Evolutionary conservation across 2,329 filamentous ascomycete genomes (phyloP), one percentile per base, ranked within the genome.

Genomic region (Sporothrix schenckii): DNA sequence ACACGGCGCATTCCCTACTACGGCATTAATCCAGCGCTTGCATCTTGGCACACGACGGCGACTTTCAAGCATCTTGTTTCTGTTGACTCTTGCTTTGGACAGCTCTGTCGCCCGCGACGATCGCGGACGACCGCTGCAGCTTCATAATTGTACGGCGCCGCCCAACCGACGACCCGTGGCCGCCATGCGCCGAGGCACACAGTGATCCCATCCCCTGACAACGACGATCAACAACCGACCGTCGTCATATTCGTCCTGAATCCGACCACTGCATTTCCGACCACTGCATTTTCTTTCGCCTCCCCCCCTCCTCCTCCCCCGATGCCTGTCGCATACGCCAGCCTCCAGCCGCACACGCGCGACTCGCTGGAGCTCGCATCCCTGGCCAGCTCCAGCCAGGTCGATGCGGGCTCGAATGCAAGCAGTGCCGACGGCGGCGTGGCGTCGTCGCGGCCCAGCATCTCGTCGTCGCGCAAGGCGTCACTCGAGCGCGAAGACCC

Each of bases 291-390:
- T n/a, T 6, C 34, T 21, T 2, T 19, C 21, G n/a, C 30, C 34
- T n/a, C 41, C 30, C 39, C 41, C 61, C 30, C 41, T 30, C 30
- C 5, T 4, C 19, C 47, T 47, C 41, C 65, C 14, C 34, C 52
- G 70, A 83, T 81, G 80, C 78, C 80, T 73, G 76, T 78, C 72
- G 79, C 79, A 75, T 85, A 84, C 72, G 78, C 80, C 74, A 80
- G 78, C 75, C 79, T 82, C 70, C 81, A 82, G 74, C 78, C 81
- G 74, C 80, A 82, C 73, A 80, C 88, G 72, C 92, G 95, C 82
- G 95, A 99, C 85, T 98, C 94, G 61, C 89, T 99, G 77, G 95
- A 99, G 83, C 91, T 99, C 71, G 95, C 94, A 72, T 97, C 94
- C 68, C 89, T 99, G 74, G 95, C 94, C 72, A 97, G 93, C 73